Evolutionary conservation across 495 filamentous ascomycete species (phyloP).

Genomic region (Halenospora varia): DNA sequence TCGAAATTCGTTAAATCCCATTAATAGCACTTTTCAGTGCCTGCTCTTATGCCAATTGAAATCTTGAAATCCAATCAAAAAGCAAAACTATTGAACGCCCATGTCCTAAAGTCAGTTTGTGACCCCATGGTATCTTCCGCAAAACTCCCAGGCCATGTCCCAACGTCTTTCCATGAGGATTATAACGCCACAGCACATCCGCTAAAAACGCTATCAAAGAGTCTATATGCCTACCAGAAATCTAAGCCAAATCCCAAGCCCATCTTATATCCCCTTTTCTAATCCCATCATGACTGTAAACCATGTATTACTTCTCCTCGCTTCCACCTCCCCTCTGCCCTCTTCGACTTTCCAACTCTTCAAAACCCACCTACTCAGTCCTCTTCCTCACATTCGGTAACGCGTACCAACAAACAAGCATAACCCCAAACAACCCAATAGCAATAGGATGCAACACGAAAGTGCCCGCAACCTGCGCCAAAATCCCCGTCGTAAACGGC

Average conservation of each 20-base stretch:
- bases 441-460: constrained; percentile 73
- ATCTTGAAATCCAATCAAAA: not conserved
- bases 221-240: constrained; percentile 38
- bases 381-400: constrained; percentile 53
- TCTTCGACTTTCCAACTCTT: constrained; percentile 35
- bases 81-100: not conserved
- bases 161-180: too few species aligned
- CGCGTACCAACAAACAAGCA: constrained; percentile 62
- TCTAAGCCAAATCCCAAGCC: not conserved
- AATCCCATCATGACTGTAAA: not conserved
- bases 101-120: constrained; percentile 15
- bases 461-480: constrained; percentile 65
- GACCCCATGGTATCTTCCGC: constrained; percentile 7
- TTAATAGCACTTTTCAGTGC: too few species aligned
- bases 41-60: too few species aligned
- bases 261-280: not conserved
- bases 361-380: constrained; percentile 35
- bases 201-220: not conserved
- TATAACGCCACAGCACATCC: constrained; percentile 15
- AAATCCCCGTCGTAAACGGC: constrained; percentile 69
- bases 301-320: too few species aligned
- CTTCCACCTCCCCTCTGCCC: too few species aligned
- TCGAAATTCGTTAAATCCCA: too few species aligned
- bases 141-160: constrained; percentile 9
- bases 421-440: constrained; percentile 61